phyloP scores from a whole-genome alignment of 768 basidiomycete species.

The Myochromella boudieri region DNA sequence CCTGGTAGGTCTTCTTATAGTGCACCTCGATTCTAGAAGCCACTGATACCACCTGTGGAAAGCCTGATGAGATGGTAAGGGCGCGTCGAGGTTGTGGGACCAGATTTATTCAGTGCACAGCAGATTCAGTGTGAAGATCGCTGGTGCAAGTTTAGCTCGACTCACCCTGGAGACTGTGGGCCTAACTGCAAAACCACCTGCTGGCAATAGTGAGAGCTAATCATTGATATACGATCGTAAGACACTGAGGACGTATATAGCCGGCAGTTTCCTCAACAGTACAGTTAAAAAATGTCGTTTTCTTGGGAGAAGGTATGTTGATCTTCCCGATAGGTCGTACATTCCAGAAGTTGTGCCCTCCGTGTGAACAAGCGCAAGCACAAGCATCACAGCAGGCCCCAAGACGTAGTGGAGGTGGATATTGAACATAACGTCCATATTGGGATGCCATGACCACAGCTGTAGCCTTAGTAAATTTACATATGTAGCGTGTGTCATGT shows the following conservation, averaged over 20 bases:
- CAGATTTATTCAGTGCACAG: slow-evolving; percentile 9
- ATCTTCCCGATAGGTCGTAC: slow-evolving; percentile 26
- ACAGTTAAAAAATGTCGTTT: slow-evolving; percentile 46
- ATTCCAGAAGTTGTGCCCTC: slow-evolving; percentile 26
- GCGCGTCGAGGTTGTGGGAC: not conserved
- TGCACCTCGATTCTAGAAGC: not conserved
- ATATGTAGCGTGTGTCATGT: not conserved
- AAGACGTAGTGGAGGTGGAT: slow-evolving; percentile 5
- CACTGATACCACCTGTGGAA: slow-evolving; percentile 11
- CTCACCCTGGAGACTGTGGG: slow-evolving; percentile 60
- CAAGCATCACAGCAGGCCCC: slow-evolving; percentile 3
- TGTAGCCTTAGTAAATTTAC: not conserved
- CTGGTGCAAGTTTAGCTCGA: slow-evolving; percentile 69
- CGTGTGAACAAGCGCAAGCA: slow-evolving; percentile 22
- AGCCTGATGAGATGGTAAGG: slow-evolving; percentile 65
- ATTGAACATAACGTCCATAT: slow-evolving; percentile 1
- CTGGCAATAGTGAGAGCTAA: slow-evolving; percentile 73
- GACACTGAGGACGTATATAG: slow-evolving; percentile 32
- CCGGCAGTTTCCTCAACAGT: slow-evolving; percentile 70
- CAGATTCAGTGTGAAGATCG: slow-evolving; percentile 68
- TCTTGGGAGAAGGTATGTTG: slow-evolving; percentile 6
- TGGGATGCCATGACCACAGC: not conserved
- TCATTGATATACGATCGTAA: no score
- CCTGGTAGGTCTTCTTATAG: slow-evolving; percentile 39
- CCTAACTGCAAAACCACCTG: slow-evolving; percentile 60